Evolutionary conservation across 768 basidiomycete genomes (phyloP).

Genomic region (Imleria badia): DNA sequence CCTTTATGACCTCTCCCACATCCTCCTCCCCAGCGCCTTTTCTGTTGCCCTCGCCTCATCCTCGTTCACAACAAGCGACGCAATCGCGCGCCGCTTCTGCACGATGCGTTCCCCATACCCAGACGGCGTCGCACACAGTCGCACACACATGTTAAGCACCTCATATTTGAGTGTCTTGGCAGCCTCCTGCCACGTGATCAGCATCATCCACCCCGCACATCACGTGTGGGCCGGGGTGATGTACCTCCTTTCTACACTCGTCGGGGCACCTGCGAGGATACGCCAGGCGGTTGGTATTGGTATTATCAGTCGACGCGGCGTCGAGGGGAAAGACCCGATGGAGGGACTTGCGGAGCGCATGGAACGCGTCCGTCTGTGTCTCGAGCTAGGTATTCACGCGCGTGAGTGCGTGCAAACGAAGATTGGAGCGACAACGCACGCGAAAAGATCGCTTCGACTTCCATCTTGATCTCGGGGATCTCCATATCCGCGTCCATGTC

Average conservation of each 20-base stretch:
- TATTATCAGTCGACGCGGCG: conserved; percentile 2
- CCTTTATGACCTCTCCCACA: conserved; percentile 11
- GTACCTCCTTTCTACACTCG: conserved; percentile 24
- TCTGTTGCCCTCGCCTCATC: background rate
- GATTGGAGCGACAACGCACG: conserved; percentile 22
- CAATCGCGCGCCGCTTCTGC: conserved; percentile 37
- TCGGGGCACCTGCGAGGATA: conserved; percentile 11
- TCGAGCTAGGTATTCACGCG: conserved; percentile 27
- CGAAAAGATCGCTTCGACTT: conserved; percentile 44
- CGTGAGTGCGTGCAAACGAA: background rate
- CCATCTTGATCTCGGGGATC: conserved; percentile 32
- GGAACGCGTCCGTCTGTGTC: conserved; percentile 38
- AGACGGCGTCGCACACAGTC: conserved; percentile 48
- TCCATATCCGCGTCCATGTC: conserved; percentile 16
- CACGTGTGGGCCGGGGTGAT: too few relatives aligned
- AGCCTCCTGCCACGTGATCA: conserved; percentile 31
- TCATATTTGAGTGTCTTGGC: conserved; percentile 51
- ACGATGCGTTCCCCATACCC: conserved; percentile 47
- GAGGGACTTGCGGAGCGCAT: too few relatives aligned
- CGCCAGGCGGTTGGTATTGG: conserved; percentile 35
- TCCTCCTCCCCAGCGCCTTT: conserved; percentile 2
- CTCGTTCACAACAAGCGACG: conserved; percentile 19
- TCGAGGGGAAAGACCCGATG: too few relatives aligned
- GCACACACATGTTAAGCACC: conserved; percentile 32
- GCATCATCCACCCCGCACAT: too few relatives aligned